A percentile compares a stretch with the other conserved stretches of the same genome.
Conservation (phyloP, 305 asterid genomes). For the Coffea humblotiana region DNA sequence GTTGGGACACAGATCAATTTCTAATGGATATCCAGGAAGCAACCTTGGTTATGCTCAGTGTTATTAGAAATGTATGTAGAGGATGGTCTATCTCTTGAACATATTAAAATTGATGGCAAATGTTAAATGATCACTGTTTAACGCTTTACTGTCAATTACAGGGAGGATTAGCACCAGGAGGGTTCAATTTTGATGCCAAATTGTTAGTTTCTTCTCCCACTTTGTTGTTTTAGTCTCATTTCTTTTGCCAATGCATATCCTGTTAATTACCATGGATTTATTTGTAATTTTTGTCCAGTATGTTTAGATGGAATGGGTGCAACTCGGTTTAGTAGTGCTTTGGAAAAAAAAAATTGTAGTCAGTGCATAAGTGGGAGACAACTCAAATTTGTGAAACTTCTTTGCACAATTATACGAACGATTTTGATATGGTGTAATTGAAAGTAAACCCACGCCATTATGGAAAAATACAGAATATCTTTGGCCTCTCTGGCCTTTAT, state of each 20-base stretch:
- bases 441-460: background rate
- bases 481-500: background rate
- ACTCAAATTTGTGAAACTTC: background rate
- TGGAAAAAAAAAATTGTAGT: background rate
- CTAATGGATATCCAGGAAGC: slow-evolving; percentile 95
- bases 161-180: slow-evolving; percentile 99
- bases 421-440: background rate
- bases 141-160: slow-evolving; percentile 27
- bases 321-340: background rate
- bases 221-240: background rate
- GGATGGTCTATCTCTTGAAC: background rate
- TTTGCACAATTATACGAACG: background rate
- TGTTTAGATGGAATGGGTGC: background rate
- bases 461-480: background rate
- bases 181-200: slow-evolving; percentile 96
- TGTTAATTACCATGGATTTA: background rate
- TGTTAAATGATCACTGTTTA: slow-evolving; percentile 1
- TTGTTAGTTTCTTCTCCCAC: slow-evolving; percentile 43
- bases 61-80: slow-evolving; percentile 65
- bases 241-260: background rate
- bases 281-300: background rate
- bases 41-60: slow-evolving; percentile 79
- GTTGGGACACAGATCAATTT: slow-evolving; percentile 99
- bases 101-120: background rate
- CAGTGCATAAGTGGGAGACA: background rate